Percentiles rank a stretch among this genome's conserved stretches.
These are phyloP conservation scores for Apium graveolens DNA, from an alignment of 129 eudicot species.

Conservation along the genomic window DNA sequence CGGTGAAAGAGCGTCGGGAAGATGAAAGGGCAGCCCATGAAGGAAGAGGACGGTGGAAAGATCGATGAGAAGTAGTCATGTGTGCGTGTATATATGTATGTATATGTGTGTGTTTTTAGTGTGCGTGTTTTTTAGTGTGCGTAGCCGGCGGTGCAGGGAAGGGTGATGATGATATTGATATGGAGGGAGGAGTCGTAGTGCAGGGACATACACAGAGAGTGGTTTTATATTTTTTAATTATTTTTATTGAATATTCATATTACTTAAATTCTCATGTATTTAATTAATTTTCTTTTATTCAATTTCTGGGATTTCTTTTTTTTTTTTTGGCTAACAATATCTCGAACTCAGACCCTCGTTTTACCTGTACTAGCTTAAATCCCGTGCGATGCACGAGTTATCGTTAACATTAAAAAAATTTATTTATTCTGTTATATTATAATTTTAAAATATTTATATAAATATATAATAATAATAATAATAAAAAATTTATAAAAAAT, in stretches of 20 bases:
- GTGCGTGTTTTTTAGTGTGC: not conserved
- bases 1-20: not conserved
- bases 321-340: too few relatives aligned
- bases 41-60: not conserved
- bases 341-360: too few relatives aligned
- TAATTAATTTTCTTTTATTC: too few relatives aligned
- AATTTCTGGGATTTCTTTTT: too few relatives aligned
- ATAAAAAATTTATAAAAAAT: too few relatives aligned
- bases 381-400: too few relatives aligned
- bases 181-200: not conserved
- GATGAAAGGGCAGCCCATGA: not conserved
- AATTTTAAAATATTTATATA: too few relatives aligned
- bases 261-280: not conserved
- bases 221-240: not conserved
- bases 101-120: not conserved
- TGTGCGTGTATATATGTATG: not conserved
- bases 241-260: not conserved
- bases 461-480: too few relatives aligned
- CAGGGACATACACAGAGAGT: not conserved
- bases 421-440: too few relatives aligned
- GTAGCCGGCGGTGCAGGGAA: not conserved
- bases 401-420: too few relatives aligned
- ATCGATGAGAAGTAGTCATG: conserved; percentile 4
- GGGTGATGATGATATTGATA: not conserved
- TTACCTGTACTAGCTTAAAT: too few relatives aligned